Base-by-base conservation (phyloP, 352 stramenopile genomes). In the Phytophthora syringae region DNA sequence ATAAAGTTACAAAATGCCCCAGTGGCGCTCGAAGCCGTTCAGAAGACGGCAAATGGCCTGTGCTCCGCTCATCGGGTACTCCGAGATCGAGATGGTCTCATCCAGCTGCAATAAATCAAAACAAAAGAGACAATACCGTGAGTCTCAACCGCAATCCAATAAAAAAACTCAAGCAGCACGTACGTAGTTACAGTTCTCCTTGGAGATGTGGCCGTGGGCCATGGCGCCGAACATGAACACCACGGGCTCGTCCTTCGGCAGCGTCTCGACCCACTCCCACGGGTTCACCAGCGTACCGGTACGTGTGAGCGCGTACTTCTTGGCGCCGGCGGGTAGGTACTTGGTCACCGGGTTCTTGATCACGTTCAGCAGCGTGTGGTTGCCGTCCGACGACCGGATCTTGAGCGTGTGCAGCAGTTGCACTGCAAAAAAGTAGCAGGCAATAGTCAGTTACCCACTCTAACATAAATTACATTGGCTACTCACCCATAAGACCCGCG, bases 361-460 rank as follows among this genome's bases (percentile, higher is more conserved):
- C 30, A 99, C 97, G 67, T 98, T 99, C 60, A 99, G 88, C 36
- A 99, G 82, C 43, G 94, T 99, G 30, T 98, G 92, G 57, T 95
- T 97, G 59, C 93, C 90, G 57, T 98, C 94, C n/a, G 93, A 97
- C 50, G 97, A 98, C 59, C 98, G 97, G 74, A 99, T 99, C 82
- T 99, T 99, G 76, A 99, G 93, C 82, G 99, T 99, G 84, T 99
- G 98, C 20, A 99, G 88, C 58, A 99, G 74, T 90, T 99, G 98
- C 51, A 99, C 98, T 98, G 75, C 30, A 60, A 24, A 24, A 61
- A 16, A 44, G 28, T 4, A 63, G 70, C 82, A 77, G 49, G 48
- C 53, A 3, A 12, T 20, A 88, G 59, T 58, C 51, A 71, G 30
- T n/a, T 64, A 28, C 21, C 28, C 20, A 22, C 24, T 20, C 56